Evolutionary conservation across 345 rosid genomes (phyloP), one percentile per base, ranked within the genome.

Genomic region (Fremontodendron californicum): DNA sequence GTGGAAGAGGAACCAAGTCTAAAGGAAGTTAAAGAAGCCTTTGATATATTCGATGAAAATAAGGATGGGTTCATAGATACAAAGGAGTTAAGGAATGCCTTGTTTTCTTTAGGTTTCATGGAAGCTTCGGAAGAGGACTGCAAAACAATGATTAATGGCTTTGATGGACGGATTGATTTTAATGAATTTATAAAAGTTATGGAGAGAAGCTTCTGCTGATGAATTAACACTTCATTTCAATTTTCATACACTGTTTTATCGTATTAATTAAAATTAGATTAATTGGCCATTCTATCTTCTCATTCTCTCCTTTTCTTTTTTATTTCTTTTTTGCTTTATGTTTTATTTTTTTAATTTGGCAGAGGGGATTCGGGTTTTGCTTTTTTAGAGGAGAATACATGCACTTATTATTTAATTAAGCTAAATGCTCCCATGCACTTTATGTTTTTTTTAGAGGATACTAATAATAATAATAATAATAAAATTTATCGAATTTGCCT

Each of bases 1-100:
- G 85, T 83, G 49, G 88, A 87, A 74, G 78, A 81, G 48, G 92
- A 85, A 46, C 82, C 85, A 2, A 85, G 86, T 52, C 37, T 79
- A 58, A 85, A 81, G 72, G 86, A 83, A 71, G 65, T 86, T 52
- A 83, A 84, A 74, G 89, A 79, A 76, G 90, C 90, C 0, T 92
- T 92, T 80, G 68, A 62, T 11, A 42, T 90, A 35, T 89, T 92
- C 68, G 94, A 90, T 75, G 84, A 78, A 75, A 90, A 92, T 52
- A 75, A 82, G 31, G 94, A 92, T 72, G 94, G 94, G 33, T 92
- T 85, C 77, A 90, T 92, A 68, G 90, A 88, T 69, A 89, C 89
- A 40, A 35, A 37, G 16, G 94, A 92, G 83, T 84, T 92, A 33
- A 62, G 80, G 57, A 81, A 74, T 71, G 82, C 86, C 6, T 73